Evolutionary conservation across 1,284 basidiomycete species (phyloP), one percentile per base, ranked within the genome.

Genomic region (Phenoliferia sp.): DNA sequence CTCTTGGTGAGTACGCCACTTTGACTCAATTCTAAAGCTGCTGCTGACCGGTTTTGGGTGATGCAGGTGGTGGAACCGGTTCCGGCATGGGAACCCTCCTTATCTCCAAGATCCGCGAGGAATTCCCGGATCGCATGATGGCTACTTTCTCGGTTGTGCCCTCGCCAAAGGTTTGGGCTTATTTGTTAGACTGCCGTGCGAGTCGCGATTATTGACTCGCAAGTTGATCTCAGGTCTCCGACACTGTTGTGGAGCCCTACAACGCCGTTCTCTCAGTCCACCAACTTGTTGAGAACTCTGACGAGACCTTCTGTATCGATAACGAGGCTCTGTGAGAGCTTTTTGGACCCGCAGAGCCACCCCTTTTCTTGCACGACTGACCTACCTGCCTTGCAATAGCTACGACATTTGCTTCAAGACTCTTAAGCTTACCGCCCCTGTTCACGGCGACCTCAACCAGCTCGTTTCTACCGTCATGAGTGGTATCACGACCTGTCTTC

Each of bases 391-490:
- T 7, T n/a, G n/a, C n/a, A n/a, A n/a, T 26, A 52, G 48, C 36
- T 48, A 96, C 82, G 94, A 98, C 79, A 98, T 98, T 78, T 96
- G 93, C 84, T 93, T 95, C 87, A 87, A 92, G 77, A 96, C 94
- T 58, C 86, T 98, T 79, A 97, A 97, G 84, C 87, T 96, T 70
- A 86, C 88, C 60, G 91, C 91, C 58, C 94, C 95, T 36, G 94
- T 91, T 15, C 96, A 97, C 80, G 93, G 92, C 74, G 93, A 98
- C 80, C 88, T 98, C 71, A 98, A 98, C 86, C 90, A 94, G 80
- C 88, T 99, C 72, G 93, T 99, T 64, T 95, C 93, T 34, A 87
- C 92, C 75, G 96, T 98, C 80, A 99, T 99, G 96, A 94, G 91
- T 62, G 95, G 95, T 79, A 90, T 94, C 79, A 94, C 93, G 16